Conservation (phyloP, 176 grass and related monocot genomes). For the Eremochloa ophiuroides region DNA sequence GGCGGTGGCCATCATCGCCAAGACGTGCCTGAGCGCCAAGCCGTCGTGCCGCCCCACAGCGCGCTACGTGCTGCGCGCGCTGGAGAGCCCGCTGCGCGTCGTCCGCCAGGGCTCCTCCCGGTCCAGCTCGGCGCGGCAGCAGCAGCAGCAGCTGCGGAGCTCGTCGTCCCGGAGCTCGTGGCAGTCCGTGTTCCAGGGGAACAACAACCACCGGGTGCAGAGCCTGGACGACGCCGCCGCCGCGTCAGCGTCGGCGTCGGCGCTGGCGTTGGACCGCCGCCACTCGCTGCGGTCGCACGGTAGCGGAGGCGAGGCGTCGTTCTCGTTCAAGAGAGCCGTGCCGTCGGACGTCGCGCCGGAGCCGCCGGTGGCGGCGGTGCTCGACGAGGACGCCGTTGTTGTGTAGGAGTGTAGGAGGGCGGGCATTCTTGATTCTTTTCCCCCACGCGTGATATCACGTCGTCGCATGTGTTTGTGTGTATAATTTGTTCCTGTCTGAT, state of each 20-base stretch:
- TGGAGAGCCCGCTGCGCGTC: conserved; percentile 74
- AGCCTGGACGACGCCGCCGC: conserved; percentile 25
- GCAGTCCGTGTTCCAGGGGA: conserved; percentile 51
- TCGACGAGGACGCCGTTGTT: conserved; percentile 10
- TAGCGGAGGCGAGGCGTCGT: conserved; percentile 41
- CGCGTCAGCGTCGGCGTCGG: background rate
- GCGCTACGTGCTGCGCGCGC: conserved; percentile 60
- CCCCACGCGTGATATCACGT: background rate
- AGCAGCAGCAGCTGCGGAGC: conserved; percentile 30
- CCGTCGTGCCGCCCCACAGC: conserved; percentile 65
- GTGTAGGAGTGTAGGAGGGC: conserved; percentile 17
- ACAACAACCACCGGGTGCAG: conserved; percentile 31
- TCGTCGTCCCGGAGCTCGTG: conserved; percentile 75
- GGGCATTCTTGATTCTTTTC: conserved; percentile 37
- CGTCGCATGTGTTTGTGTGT: conserved; percentile 3
- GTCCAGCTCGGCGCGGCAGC: conserved; percentile 33
- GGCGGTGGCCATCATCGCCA: conserved; percentile 80
- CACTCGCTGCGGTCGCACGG: conserved; percentile 45
- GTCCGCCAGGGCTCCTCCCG: conserved; percentile 36
- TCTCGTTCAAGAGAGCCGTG: conserved; percentile 45
- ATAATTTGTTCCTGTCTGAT: conserved; percentile 31
- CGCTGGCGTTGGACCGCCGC: conserved; percentile 31
- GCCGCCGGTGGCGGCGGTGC: background rate
- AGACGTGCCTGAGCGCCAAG: conserved; percentile 65
- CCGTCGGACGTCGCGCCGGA: conserved; percentile 39